phyloP scores from a whole-genome alignment of 257 asterid genomes.

The Oldenlandia corymbosa region DNA sequence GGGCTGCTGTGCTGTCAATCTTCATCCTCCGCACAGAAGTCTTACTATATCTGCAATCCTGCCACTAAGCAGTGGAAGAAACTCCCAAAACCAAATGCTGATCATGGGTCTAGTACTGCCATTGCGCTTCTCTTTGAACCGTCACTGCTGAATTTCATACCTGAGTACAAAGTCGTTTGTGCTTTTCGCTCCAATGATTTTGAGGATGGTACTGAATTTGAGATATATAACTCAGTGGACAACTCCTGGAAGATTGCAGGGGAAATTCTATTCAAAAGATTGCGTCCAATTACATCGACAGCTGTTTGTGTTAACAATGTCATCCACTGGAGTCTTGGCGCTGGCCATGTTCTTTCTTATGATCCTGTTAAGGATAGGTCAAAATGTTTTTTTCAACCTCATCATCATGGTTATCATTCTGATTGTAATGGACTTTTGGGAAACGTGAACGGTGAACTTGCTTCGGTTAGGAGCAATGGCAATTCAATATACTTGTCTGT shows the following conservation, averaged over 20 bases:
- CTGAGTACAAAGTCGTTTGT: slow-evolving; percentile 40
- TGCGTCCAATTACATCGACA: slow-evolving; percentile 13
- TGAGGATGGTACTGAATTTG: slow-evolving; percentile 51
- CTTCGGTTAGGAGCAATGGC: slow-evolving; percentile 16
- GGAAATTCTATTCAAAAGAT: slow-evolving; percentile 38
- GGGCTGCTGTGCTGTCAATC: slow-evolving; percentile 53
- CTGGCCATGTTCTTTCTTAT: slow-evolving; percentile 20
- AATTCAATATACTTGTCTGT: neutral
- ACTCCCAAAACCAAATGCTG: slow-evolving; percentile 42
- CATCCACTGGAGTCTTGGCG: slow-evolving; percentile 29
- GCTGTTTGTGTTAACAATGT: slow-evolving; percentile 41
- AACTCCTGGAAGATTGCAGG: slow-evolving; percentile 44
- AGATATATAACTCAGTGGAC: slow-evolving; percentile 39
- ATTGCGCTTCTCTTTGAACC: slow-evolving; percentile 47
- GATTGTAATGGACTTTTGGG: slow-evolving; percentile 22
- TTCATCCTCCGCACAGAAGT: slow-evolving; percentile 13
- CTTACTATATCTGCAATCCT: slow-evolving; percentile 51
- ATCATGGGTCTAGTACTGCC: slow-evolving; percentile 41
- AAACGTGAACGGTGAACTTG: slow-evolving; percentile 34
- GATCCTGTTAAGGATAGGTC: slow-evolving; percentile 45
- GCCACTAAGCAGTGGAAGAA: slow-evolving; percentile 35
- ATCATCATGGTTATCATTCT: too few relatives aligned
- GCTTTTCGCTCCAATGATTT: slow-evolving; percentile 44
- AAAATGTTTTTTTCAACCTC: slow-evolving; percentile 20
- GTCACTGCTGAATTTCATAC: slow-evolving; percentile 40